phyloP scores from a whole-genome alignment of 257 asterid species.

The Solanum paucissectum region DNA sequence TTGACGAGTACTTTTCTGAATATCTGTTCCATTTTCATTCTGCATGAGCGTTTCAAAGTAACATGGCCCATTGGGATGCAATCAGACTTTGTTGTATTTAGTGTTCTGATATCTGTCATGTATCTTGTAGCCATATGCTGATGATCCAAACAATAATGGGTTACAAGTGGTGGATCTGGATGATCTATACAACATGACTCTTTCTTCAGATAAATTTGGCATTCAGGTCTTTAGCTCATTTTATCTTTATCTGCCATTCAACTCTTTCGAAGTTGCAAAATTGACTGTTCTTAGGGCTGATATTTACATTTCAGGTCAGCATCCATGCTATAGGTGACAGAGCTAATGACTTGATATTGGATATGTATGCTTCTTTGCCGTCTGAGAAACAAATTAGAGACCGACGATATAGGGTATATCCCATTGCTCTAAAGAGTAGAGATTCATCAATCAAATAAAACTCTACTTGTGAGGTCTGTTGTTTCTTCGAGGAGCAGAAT shows the following conservation, averaged over 20 bases:
- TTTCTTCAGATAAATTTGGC: constrained; percentile 65
- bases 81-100: not conserved
- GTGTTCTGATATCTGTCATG: not conserved
- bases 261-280: not conserved
- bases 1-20: not conserved
- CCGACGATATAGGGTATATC: constrained; percentile 73
- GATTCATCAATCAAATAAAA: constrained; percentile 4
- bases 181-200: constrained; percentile 49
- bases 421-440: not conserved
- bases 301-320: constrained; percentile 49
- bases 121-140: constrained; percentile 62
- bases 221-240: constrained; percentile 62
- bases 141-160: constrained; percentile 69
- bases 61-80: not conserved
- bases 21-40: not conserved
- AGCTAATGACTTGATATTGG: constrained; percentile 76
- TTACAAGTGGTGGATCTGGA: constrained; percentile 58
- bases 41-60: not conserved
- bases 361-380: constrained; percentile 64
- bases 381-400: constrained; percentile 60
- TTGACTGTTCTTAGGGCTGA: not conserved
- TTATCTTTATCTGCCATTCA: not conserved
- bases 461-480: not conserved
- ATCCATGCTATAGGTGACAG: constrained; percentile 93
- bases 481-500: not conserved